A percentile compares a stretch with the other conserved stretches of the same genome.
Conservation (phyloP, 1,284 basidiomycete species). For the Irpex lacteus region DNA sequence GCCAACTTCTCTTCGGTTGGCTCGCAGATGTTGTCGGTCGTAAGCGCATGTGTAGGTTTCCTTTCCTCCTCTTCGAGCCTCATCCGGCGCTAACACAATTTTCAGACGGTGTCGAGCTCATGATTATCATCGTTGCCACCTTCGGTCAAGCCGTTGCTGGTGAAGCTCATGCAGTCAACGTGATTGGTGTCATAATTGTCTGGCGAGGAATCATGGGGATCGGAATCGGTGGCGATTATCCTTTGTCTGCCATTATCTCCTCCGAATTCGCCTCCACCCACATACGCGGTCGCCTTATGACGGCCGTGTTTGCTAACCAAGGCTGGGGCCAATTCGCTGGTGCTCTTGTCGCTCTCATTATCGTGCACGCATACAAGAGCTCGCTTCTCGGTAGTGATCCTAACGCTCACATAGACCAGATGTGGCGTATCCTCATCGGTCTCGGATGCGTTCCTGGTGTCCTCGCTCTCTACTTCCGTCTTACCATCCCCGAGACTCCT, state of each 20-base stretch:
- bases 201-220: slow-evolving; percentile 69
- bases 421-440: slow-evolving; percentile 73
- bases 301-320: slow-evolving; percentile 65
- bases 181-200: slow-evolving; percentile 55
- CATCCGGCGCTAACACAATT: slow-evolving; percentile 18
- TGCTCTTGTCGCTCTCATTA: slow-evolving; percentile 66
- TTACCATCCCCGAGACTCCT: slow-evolving; percentile 76
- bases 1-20: slow-evolving; percentile 70
- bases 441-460: slow-evolving; percentile 67
- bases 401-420: slow-evolving; percentile 50
- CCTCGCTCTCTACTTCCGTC: slow-evolving; percentile 73
- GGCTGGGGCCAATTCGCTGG: slow-evolving; percentile 74
- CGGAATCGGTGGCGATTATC: slow-evolving; percentile 75
- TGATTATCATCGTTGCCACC: slow-evolving; percentile 66
- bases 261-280: slow-evolving; percentile 77
- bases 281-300: slow-evolving; percentile 73
- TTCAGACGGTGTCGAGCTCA: slow-evolving; percentile 69
- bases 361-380: slow-evolving; percentile 68
- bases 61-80: neutral
- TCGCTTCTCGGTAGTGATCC: slow-evolving; percentile 50
- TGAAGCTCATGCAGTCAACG: slow-evolving; percentile 54
- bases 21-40: slow-evolving; percentile 70
- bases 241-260: slow-evolving; percentile 62
- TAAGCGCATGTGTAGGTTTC: slow-evolving; percentile 64
- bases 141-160: slow-evolving; percentile 63